Percentiles rank a stretch among this genome's conserved stretches.
Evolutionary conservation across 2,329 filamentous ascomycete genomes (phyloP).

Genomic region (Aspergillus sp.): DNA sequence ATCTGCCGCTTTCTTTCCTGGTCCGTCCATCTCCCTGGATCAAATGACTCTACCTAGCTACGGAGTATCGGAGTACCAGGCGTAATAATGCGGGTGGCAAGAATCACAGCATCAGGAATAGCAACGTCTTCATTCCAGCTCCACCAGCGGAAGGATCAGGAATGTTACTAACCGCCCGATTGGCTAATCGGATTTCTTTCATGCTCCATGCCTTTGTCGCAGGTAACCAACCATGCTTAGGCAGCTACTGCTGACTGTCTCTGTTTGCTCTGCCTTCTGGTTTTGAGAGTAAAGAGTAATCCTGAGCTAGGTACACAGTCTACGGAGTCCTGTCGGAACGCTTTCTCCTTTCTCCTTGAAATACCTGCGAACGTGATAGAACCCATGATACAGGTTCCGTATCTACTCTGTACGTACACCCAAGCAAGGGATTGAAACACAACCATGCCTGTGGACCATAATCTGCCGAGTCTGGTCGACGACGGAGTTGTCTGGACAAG

Average conservation of each 20-base stretch:
- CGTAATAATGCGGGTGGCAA: neutral
- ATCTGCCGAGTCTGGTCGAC: too few species aligned
- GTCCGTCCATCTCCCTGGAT: too few species aligned
- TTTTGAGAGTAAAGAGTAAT: too few species aligned
- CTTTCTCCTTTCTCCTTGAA: too few species aligned
- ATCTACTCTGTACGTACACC: slow-evolving; percentile 5
- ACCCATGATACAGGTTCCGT: too few species aligned
- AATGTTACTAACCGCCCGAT: neutral
- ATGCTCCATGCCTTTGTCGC: neutral
- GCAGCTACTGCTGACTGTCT: neutral
- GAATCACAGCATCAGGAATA: neutral
- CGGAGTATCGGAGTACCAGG: neutral
- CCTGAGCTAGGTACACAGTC: too few species aligned
- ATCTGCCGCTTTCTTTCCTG: too few species aligned
- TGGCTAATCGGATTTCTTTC: neutral
- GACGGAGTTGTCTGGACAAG: too few species aligned
- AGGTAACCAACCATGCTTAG: too few species aligned
- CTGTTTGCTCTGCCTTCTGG: neutral
- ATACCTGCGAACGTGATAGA: too few species aligned
- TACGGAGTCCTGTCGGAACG: too few species aligned
- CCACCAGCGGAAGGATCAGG: neutral
- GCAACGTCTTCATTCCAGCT: neutral
- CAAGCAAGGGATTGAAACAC: slow-evolving; percentile 21
- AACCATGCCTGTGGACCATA: neutral
- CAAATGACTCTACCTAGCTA: neutral